Base-by-base conservation (phyloP, 2,329 filamentous ascomycete genomes). In the Plenodomus tracheiphilus region DNA sequence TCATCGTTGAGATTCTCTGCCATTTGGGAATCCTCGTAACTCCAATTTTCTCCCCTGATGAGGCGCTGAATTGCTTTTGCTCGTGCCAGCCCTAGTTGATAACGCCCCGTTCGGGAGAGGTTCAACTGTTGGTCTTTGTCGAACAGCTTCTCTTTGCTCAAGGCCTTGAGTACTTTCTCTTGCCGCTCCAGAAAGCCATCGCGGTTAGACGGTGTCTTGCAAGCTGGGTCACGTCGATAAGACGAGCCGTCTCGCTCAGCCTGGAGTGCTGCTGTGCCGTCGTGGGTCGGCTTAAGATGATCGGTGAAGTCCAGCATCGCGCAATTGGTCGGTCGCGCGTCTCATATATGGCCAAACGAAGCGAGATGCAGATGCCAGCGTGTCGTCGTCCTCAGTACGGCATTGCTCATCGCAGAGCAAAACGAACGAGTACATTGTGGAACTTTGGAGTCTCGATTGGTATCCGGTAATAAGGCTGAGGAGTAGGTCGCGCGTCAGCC, bases 1-100 rank as follows among this genome's bases (percentile, higher is more conserved):
- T 82, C 79, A 49, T 82, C 79, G 36, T 75, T 75, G 9, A 82
- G 70, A 57, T 81, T 81, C 54, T 76, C 75, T 0, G 76, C 75
- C 75, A 81, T 81, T 41, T 71, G 70, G 47, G 77, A 75, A 49
- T 81, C 79, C n/a, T 78, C 75, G 22, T 70, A 59, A 51, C 74
- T 72, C 79, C 79, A 81, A 35, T 65, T 62, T 59, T 80, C 68
- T 49, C 77, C 71, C 41, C 76, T 71, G 7, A 70, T 69, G 18
- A 79, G 63, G 39, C 79, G 71, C 35, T 78, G 72, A 3, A 81
- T 70, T 35, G 75, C 73, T 63, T 82, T 82, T 45, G 77, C 78
- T 48, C 79, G 68, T 10, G 78, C 79, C 16, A 82, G 72, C 3
- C 77, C 79, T 3, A 81, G 71, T 43, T 80, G 77, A 58, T 80